Conservation (phyloP, 768 basidiomycete species). For the Exsudoporus frostii region DNA sequence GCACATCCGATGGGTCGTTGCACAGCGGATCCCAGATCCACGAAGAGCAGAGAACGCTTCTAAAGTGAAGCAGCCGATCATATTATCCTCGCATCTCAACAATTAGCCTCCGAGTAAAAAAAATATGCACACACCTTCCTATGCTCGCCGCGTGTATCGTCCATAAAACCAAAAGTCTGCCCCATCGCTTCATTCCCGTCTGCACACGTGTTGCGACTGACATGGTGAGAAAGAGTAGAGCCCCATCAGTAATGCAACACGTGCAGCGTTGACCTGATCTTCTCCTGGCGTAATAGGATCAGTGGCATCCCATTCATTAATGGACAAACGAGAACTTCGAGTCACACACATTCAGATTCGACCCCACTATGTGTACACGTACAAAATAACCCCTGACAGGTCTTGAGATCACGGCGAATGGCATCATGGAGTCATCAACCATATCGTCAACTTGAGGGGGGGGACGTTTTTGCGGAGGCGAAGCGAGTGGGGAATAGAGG, state of each 20-base stretch:
- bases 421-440: not conserved
- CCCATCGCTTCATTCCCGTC: conserved; percentile 8
- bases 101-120: not conserved
- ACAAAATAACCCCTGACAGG: not conserved
- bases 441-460: not conserved
- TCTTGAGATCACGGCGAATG: not conserved
- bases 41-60: not conserved
- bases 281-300: conserved; percentile 2
- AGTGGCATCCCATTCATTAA: not conserved
- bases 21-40: conserved; percentile 1
- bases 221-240: not conserved
- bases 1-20: not conserved
- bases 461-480: not conserved
- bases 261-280: not conserved
- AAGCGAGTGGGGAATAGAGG: not conserved
- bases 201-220: not conserved
- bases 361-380: conserved; percentile 4
- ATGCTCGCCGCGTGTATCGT: not conserved
- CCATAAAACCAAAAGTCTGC: not conserved
- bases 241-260: not conserved
- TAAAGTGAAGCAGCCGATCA: not conserved
- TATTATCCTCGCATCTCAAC: not conserved
- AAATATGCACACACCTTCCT: too few relatives aligned
- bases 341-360: not conserved
- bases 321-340: not conserved